Base-by-base conservation (phyloP, 2,329 filamentous ascomycete species). In the Fusarium sublunatum region DNA sequence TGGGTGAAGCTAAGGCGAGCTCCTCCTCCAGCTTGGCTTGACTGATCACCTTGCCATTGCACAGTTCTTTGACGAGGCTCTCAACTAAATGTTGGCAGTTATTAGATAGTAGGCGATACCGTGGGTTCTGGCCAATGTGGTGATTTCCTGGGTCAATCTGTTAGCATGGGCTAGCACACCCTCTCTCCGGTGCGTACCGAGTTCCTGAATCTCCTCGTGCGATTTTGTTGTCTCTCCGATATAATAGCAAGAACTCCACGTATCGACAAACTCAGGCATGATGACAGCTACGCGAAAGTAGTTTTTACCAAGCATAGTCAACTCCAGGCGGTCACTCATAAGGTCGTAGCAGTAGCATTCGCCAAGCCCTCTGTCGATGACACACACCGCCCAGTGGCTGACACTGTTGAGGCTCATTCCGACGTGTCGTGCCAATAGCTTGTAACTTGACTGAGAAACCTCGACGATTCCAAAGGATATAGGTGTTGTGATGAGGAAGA, bases 231-330 rank as follows among this genome's bases (percentile, higher is more conserved):
- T 70, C 42, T 70, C 68, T 2, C 68, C 68, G 1, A 70, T 58
- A 15, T 70, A 70, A 41, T 70, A 70, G 13, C 66, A 70, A 3
- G 68, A 71, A 40, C 66, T 70, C 68, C 68, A 70, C 1, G 61
- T 63, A 22, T 65, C 25, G 6, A 70, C 52, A 63, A 70, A 70
- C 9, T 67, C 68, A 0, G 62, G 15, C 1, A 61, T 67, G 2
- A 70, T 67, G 5, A 60, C 41, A 0, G 53, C 45, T 5, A 70
- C 62, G 2, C 68, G 62, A 12, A 70, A 70, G 8, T 70, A 70
- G 3, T 70, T 70, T 41, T 55, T 70, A 1, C 68, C 68, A 34
- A 70, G 5, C 12, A 58, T 61, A 2, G 53, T 64, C 26, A 70
- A 51, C 38, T 70, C 68, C 19, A 70, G 6, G 3, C 68, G 59